Base-by-base conservation (phyloP, 2,329 filamentous ascomycete genomes). In the Clarireedia paspali region DNA sequence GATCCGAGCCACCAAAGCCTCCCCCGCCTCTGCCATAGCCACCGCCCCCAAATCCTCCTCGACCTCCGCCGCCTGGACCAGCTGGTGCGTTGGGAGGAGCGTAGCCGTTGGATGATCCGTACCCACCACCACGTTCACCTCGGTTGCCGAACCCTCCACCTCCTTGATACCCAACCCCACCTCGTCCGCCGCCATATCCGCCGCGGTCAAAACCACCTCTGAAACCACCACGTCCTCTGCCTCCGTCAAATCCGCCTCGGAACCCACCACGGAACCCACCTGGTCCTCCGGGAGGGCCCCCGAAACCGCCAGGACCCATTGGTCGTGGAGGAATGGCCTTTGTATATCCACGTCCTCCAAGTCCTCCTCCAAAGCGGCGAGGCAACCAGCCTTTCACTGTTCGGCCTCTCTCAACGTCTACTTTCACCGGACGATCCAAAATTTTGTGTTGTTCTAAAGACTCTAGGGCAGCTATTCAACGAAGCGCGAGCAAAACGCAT, bases 331-430 rank as follows among this genome's bases (percentile, higher is more conserved):
- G 81, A 62, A 84, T 78, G 15, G 85, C 83, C 72, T 92, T 95
- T 56, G 92, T 97, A 73, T 97, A 97, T 62, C 89, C 88, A 66
- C 94, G 85, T 47, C 92, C 92, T 60, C 94, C 94, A 2, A 96
- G 82, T 47, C 94, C 94, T 62, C 94, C 94, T 57, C 92, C 94
- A 52, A 95, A 87, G 61, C 94, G 87, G 64, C 89, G 86, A 59
- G 94, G 94, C 68, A 89, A 88, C 94, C 94, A 99, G 49, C 88
- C 90, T 68, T 89, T 88, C 42, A 96, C 90, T 34, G 94, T 97
- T 64, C 94, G 87, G 63, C 94, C 94, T 68, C 94, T 86, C 74
- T 99, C 94, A 59, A 97, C 92, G 70, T 99, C 94, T 67, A 97
- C 91, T 69, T 96, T 84, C 67, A 97, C 89, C 66, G 87, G 85